Percentiles rank a stretch among this genome's conserved stretches.
Evolutionary conservation across 495 filamentous ascomycete genomes (phyloP).

Genomic region (Mycothermus thermophilus): DNA sequence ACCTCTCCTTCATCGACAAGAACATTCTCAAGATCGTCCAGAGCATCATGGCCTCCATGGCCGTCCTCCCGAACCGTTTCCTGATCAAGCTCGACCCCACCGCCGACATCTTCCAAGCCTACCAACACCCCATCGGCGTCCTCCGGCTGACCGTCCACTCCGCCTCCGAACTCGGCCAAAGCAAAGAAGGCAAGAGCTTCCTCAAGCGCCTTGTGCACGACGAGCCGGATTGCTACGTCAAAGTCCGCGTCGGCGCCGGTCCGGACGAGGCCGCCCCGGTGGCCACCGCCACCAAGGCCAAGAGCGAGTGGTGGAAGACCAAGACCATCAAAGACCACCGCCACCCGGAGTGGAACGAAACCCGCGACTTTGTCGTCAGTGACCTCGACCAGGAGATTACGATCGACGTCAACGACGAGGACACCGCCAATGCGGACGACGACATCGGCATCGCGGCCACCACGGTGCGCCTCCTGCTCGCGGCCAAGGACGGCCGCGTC

Average conservation of each 20-base stretch:
- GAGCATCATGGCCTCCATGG: conserved; percentile 25
- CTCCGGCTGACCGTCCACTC: conserved; percentile 28
- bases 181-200: conserved; percentile 13
- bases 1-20: conserved; percentile 21
- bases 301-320: no score
- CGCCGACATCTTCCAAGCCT: conserved; percentile 31
- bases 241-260: conserved; percentile 25
- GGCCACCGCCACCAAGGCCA: no score
- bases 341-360: conserved; percentile 29
- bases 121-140: conserved; percentile 26
- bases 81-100: conserved; percentile 26
- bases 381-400: conserved; percentile 26
- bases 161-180: conserved; percentile 18
- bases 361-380: conserved; percentile 24
- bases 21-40: conserved; percentile 23
- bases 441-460: conserved; percentile 26
- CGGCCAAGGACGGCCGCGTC: conserved; percentile 20
- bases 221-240: conserved; percentile 27
- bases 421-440: conserved; percentile 22
- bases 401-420: conserved; percentile 26
- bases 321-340: conserved; percentile 21
- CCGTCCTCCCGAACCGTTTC: conserved; percentile 31
- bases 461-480: conserved; percentile 23
- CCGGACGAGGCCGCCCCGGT: no score
- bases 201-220: conserved; percentile 21